A percentile compares a stretch with the other conserved stretches of the same genome.
Conservation (phyloP, 2,329 filamentous ascomycete genomes). For the Penicillium sp. region DNA sequence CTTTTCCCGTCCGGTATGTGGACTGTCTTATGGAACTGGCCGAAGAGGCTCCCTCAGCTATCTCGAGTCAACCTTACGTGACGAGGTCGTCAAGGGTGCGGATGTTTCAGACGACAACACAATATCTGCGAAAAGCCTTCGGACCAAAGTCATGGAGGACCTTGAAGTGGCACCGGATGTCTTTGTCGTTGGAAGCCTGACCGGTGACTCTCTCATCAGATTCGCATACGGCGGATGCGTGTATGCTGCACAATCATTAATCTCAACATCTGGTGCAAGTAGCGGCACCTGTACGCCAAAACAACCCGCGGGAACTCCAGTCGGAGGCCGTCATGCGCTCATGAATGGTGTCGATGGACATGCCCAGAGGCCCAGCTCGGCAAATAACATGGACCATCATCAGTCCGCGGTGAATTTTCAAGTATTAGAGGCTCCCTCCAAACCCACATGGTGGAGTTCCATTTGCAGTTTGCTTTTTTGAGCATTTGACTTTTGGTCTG, state of each 20-base stretch:
- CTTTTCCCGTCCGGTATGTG: slow-evolving; percentile 45
- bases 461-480: slow-evolving; percentile 9
- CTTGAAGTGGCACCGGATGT: slow-evolving; percentile 52
- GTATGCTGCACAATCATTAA: slow-evolving; percentile 53
- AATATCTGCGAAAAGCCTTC: slow-evolving; percentile 42
- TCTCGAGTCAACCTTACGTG: slow-evolving; percentile 43
- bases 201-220: slow-evolving; percentile 58
- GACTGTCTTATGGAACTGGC: slow-evolving; percentile 54
- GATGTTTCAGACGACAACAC: not conserved
- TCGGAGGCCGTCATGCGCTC: slow-evolving; percentile 26
- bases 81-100: slow-evolving; percentile 41
- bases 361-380: slow-evolving; percentile 6
- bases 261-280: slow-evolving; percentile 23
- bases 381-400: not conserved
- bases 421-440: not conserved
- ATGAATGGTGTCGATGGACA: slow-evolving; percentile 39
- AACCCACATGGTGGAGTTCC: slow-evolving; percentile 11
- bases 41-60: slow-evolving; percentile 54
- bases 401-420: not conserved
- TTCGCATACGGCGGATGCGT: slow-evolving; percentile 59
- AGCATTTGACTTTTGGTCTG: not conserved
- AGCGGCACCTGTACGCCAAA: slow-evolving; percentile 20
- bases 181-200: slow-evolving; percentile 57
- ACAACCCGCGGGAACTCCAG: slow-evolving; percentile 15
- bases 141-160: slow-evolving; percentile 48